Conservation (phyloP, 352 stramenopile genomes). For the Stramenopiles sp. region DNA sequence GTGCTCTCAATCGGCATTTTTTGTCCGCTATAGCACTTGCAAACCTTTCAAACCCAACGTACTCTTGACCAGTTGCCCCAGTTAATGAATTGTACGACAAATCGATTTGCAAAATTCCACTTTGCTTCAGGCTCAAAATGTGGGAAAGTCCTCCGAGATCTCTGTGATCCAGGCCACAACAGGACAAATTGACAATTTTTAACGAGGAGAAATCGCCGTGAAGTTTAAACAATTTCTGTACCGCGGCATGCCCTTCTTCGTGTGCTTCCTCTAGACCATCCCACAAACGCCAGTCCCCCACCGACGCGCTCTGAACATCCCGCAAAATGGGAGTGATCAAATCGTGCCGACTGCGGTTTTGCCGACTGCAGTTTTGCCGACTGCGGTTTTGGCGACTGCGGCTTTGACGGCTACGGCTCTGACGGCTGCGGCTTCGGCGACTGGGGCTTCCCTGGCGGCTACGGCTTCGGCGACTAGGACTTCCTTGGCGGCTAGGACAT, state of each 20-base stretch:
- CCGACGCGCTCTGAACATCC: neutral
- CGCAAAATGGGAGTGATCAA: slow-evolving; percentile 4
- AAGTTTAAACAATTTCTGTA: neutral
- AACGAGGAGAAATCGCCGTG: slow-evolving; percentile 6
- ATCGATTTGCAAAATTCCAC: slow-evolving; percentile 10
- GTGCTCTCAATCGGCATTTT: slow-evolving; percentile 11
- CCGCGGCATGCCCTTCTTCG: neutral
- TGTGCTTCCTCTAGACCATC: neutral
- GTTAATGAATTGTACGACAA: slow-evolving; percentile 6
- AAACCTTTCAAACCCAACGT: slow-evolving; percentile 9
- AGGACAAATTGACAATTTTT: slow-evolving; percentile 11
- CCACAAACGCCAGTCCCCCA: slow-evolving; percentile 1
- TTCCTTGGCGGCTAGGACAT: neutral
- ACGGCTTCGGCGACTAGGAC: neutral
- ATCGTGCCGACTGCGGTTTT: neutral
- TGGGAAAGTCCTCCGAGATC: neutral
- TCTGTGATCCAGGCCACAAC: neutral
- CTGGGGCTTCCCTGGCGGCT: neutral
- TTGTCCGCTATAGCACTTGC: neutral
- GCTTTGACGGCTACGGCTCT: too few species aligned
- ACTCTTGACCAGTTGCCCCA: neutral
- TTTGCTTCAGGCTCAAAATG: slow-evolving; percentile 1
- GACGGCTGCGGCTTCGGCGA: too few species aligned
- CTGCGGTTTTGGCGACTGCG: neutral
- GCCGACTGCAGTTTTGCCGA: neutral